Evolutionary conservation across 2,329 filamentous ascomycete species (phyloP).

Genomic region (Coniochaeta prunicola): DNA sequence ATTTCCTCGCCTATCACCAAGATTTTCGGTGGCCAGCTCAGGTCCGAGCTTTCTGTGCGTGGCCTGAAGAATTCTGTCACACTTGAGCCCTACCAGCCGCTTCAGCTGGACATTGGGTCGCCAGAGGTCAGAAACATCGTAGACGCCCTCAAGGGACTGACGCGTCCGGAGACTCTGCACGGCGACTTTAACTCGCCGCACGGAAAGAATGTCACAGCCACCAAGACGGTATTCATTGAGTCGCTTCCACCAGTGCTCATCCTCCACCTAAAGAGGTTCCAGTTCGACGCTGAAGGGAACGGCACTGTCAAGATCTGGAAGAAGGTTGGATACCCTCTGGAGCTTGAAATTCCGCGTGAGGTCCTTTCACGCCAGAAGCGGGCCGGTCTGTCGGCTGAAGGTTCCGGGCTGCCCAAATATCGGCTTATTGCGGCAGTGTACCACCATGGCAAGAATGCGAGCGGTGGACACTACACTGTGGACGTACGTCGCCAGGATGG

Average conservation of each 20-base stretch:
- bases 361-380: conserved; percentile 73
- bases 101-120: conserved; percentile 90
- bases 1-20: conserved; percentile 80
- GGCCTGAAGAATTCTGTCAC: conserved; percentile 88
- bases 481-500: conserved; percentile 91
- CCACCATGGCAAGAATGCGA: conserved; percentile 95
- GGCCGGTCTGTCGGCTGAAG: conserved; percentile 55
- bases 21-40: conserved; percentile 86
- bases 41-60: conserved; percentile 81
- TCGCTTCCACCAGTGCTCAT: conserved; percentile 86
- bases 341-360: conserved; percentile 88
- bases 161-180: conserved; percentile 75
- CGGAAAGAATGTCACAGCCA: conserved; percentile 69
- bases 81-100: conserved; percentile 84
- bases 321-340: conserved; percentile 89
- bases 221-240: conserved; percentile 93
- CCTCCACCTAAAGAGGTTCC: conserved; percentile 93
- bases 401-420: conserved; percentile 70
- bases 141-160: conserved; percentile 81
- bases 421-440: conserved; percentile 86
- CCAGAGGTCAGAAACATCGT: conserved; percentile 83
- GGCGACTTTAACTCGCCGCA: conserved; percentile 77
- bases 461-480: conserved; percentile 95
- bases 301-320: conserved; percentile 98
- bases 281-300: conserved; percentile 75